Base-by-base conservation (phyloP, 805 yeast species). In the Candida maris region DNA sequence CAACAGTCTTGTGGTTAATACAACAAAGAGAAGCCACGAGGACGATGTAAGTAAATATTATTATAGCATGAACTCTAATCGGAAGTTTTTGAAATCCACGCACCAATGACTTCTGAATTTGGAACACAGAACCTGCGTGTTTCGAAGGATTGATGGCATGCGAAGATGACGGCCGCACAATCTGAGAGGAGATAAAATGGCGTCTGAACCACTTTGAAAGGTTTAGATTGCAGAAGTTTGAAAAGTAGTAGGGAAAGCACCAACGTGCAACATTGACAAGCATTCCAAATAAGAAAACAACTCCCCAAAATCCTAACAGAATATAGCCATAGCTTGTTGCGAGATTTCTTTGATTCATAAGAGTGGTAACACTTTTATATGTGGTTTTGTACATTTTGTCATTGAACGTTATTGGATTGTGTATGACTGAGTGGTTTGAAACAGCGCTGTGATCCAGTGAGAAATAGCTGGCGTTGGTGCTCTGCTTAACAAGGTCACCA, bases 251-350 rank as follows among this genome's bases (percentile, higher is more conserved):
- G 0, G 71, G 71, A 16, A 52, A 47, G 29, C 65, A 57, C 70
- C 71, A 65, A 13, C 55, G 49, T 2, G 51, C 38, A 18, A 57
- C 39, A 41, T 65, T 64, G 20, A 44, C 29, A 3, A 54, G 8
- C 5, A 50, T 23, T 4, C 62, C 59, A 31, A 53, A 18, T 2
- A 54, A 10, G 9, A 59, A 37, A 3, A 63, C 41, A 4, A 52
- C 9, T 1, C 46, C 55, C 70, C 70, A 65, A 30, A 61, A 65
- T 1, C 50, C 48, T 15, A 59, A 42, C 10, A 62, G 34, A 4
- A 37, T 41, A 5, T 37, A 40, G 10, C 69, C 67, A 39, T 49
- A 51, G 1, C 25, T 24, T 10, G 67, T 62, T 5, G 66, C 56
- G 10, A 44, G 32, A 2, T 32, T 14, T 46, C 68, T 53, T 34